Base-by-base conservation (phyloP, 169 alveolate genomes). In the Plasmodium gaboni region DNA sequence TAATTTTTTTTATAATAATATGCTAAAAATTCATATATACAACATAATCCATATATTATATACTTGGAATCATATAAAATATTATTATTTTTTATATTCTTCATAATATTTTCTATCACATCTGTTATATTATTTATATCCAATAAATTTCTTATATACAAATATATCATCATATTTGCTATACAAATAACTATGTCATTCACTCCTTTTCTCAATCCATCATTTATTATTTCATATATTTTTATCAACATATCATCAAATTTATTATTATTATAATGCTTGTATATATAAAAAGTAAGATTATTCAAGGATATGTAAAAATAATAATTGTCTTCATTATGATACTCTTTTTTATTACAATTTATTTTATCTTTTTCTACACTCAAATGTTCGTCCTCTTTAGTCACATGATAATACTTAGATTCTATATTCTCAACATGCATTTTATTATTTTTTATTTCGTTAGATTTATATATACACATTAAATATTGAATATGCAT, bases 121-220 rank as follows among this genome's bases (percentile, higher is more conserved):
- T 42, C 26, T 42, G 50, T 15, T 42, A 86, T 71, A 26, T 86
- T 87, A 38, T 86, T 6, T 17, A 86, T 74, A 48, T 19, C 53
- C 12, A 86, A 70, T 50, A 86, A 53, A 15, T 86, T 71, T 44
- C 63, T 86, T 70, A 86, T 86, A 67, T 86, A 86, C 48, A 86
- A 74, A 65, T 86, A 86, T 60, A 69, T 67, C 76, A 86, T 71
- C 17, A 86, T 67, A 19, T 86, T 86, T n/a, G 74, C 28, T 22
- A 71, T 8, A 13, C 73, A 61, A 26, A 86, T 28, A 32, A 86
- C 28, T 4, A 53, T 51, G 50, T 86, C 61, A 24, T 60, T 67
- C n/a, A 86, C 59, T 19, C 22, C 60, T 26, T 38, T 60, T 64
- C 32, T 46, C 15, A 69, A 22, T 5, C 17, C 55, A 53, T 61